Evolutionary conservation across 2,329 filamentous ascomycete species (phyloP), one percentile per base, ranked within the genome.

Genomic region (Talaromyces pinophilus): DNA sequence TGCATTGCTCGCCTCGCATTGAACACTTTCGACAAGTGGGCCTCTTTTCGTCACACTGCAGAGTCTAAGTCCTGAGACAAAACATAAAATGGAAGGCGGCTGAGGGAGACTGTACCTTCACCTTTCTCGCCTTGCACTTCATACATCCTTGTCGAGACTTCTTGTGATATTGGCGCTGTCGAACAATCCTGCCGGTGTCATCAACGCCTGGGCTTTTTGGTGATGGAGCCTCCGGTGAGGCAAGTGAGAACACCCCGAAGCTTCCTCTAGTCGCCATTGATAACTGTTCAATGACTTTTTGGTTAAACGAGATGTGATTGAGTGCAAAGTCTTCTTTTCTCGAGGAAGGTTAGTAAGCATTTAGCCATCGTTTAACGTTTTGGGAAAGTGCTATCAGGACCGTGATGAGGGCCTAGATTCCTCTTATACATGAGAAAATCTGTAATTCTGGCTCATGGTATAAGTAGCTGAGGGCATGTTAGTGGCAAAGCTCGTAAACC

Each of bases 121-220:
- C 59, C 30, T 50, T 62, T 62, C 59, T 62, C 42, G 59, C 17
- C 42, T 62, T 62, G 59, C 59, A 62, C 5, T 15, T 62, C 42
- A 35, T 62, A 28, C 59, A 62, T 62, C 59, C 59, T 19, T 50
- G 25, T 17, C 59, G 40, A 22, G 59, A 62, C n/a, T 62, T 62
- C 19, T 10, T 33, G 25, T 62, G 59, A 62, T 50, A 62, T 38
- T 62, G 59, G 3, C 59, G 59, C 30, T 15, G 40, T 13, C 59
- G 59, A 50, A 62, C 22, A 13, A 62, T 50, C 30, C 44, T 62
- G 11, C 59, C 59, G 4, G n/a, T 50, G 4, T 62, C 42, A 35
- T 62, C 59, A 22, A 62, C 59, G n/a, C 44, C 59, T 38, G 59
- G 33, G 28, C 30, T 35, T 19, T 50, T 22, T 28, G 22, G 19